These are phyloP conservation scores for Artomyces pyxidatus DNA, from an alignment of 768 basidiomycete species.

Conservation along the genomic window DNA sequence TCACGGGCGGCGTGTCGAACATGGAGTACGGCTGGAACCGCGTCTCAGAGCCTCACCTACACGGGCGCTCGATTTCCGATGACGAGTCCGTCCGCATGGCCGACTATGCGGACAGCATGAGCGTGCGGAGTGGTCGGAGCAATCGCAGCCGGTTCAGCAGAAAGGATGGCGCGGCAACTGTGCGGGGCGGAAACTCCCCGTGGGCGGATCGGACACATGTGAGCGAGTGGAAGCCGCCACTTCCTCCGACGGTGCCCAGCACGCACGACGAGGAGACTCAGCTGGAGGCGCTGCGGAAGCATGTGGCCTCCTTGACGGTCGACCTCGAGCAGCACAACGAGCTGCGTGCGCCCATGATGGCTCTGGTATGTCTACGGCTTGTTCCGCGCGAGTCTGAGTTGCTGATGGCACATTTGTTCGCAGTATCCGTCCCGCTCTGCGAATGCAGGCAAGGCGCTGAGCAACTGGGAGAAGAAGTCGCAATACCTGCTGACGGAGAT, in stretches of 20 bases:
- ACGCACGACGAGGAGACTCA: slow-evolving; percentile 89
- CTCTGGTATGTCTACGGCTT: slow-evolving; percentile 43
- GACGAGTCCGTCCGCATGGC: slow-evolving; percentile 40
- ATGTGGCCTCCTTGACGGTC: slow-evolving; percentile 63
- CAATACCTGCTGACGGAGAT: slow-evolving; percentile 86
- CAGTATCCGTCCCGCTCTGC: slow-evolving; percentile 76
- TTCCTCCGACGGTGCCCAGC: slow-evolving; percentile 77
- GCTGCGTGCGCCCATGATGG: slow-evolving; percentile 72
- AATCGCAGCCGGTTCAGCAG: slow-evolving; percentile 66
- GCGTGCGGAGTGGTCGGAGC: slow-evolving; percentile 70
- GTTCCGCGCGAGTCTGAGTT: slow-evolving; percentile 12
- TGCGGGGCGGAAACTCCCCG: slow-evolving; percentile 61
- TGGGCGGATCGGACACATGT: slow-evolving; percentile 71
- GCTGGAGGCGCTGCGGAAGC: slow-evolving; percentile 79
- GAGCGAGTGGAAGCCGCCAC: slow-evolving; percentile 92
- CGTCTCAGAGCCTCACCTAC: slow-evolving; percentile 44
- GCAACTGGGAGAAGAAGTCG: slow-evolving; percentile 92
- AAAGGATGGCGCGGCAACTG: slow-evolving; percentile 58
- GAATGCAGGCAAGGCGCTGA: slow-evolving; percentile 66
- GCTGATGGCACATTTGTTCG: background rate
- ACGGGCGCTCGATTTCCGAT: slow-evolving; percentile 50
- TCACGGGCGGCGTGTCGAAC: slow-evolving; percentile 94
- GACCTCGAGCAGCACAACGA: slow-evolving; percentile 83
- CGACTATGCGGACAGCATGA: slow-evolving; percentile 56
- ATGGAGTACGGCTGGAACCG: slow-evolving; percentile 99